Evolutionary conservation across 371 early-diverging fungal genomes (phyloP).

Genomic region (Mortierella sp.): DNA sequence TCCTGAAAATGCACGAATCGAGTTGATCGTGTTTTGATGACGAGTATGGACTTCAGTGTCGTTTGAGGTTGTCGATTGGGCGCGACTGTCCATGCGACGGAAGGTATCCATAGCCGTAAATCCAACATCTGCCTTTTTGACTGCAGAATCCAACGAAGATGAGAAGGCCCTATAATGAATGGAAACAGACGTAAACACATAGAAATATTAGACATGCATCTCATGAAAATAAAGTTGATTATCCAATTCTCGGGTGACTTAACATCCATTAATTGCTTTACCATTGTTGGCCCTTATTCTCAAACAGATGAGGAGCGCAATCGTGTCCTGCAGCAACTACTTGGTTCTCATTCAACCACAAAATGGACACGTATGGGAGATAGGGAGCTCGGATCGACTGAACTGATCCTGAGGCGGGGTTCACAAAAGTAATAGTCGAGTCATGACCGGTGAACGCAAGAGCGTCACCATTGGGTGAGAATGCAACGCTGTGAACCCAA

Average conservation of each 20-base stretch:
- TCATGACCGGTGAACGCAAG: conserved; percentile 95
- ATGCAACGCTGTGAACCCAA: conserved; percentile 95
- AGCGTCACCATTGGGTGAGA: conserved; percentile 92
- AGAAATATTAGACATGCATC: not conserved
- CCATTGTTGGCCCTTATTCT: conserved; percentile 77
- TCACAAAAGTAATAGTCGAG: conserved; percentile 81
- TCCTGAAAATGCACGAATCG: conserved; percentile 70
- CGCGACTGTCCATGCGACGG: conserved; percentile 93
- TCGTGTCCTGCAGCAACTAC: conserved; percentile 95
- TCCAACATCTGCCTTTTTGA: conserved; percentile 66
- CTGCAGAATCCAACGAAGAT: conserved; percentile 82
- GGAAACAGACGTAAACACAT: not conserved
- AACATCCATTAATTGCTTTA: conserved; percentile 26
- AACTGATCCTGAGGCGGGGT: conserved; percentile 74
- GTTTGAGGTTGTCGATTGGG: conserved; percentile 64
- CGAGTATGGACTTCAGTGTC: conserved; percentile 83
- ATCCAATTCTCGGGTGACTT: too few relatives aligned
- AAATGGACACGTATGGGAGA: conserved; percentile 84
- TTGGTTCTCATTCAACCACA: conserved; percentile 82
- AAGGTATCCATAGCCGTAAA: conserved; percentile 88
- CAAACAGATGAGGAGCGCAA: conserved; percentile 88
- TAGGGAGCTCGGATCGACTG: conserved; percentile 72
- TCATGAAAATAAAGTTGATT: too few relatives aligned
- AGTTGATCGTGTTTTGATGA: conserved; percentile 97
- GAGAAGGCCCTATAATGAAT: conserved; percentile 65